These are phyloP conservation scores for Corymbia calophylla DNA, from an alignment of 441 rosid genomes.

Conservation along the genomic window DNA sequence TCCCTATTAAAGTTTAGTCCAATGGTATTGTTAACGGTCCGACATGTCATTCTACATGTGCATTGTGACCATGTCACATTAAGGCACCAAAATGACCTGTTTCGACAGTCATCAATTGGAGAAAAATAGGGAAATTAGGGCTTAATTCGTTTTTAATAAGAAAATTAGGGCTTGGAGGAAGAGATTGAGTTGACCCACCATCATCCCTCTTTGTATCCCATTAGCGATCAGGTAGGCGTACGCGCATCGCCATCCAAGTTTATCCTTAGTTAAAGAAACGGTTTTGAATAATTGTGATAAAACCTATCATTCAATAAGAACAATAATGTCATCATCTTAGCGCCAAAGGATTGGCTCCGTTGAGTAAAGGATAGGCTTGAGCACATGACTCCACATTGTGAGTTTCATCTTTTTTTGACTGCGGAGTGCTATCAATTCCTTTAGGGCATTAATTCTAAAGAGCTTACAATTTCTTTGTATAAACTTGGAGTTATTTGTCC, in stretches of 20 bases:
- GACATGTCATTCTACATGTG: neutral
- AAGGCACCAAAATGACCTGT: neutral
- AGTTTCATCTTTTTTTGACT: neutral
- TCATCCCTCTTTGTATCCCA: too few relatives aligned
- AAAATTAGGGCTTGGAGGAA: too few relatives aligned
- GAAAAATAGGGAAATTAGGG: too few relatives aligned
- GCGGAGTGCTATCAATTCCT: neutral
- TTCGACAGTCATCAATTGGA: too few relatives aligned
- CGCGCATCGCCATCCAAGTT: too few relatives aligned
- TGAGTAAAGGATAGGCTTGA: neutral
- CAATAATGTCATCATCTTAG: neutral
- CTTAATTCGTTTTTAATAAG: too few relatives aligned
- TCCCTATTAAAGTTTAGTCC: neutral
- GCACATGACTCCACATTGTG: neutral
- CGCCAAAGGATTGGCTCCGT: neutral
- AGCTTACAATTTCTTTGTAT: neutral
- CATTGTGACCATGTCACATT: neutral
- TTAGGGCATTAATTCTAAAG: neutral
- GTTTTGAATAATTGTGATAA: neutral
- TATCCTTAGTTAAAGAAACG: neutral
- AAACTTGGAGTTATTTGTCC: neutral
- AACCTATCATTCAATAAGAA: neutral
- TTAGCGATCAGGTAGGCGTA: too few relatives aligned
- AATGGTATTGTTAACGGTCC: neutral
- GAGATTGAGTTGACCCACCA: too few relatives aligned